Evolutionary conservation across 179 eudicot genomes (phyloP), one percentile per base, ranked within the genome.

Genomic region (Patellifolia procumbens): DNA sequence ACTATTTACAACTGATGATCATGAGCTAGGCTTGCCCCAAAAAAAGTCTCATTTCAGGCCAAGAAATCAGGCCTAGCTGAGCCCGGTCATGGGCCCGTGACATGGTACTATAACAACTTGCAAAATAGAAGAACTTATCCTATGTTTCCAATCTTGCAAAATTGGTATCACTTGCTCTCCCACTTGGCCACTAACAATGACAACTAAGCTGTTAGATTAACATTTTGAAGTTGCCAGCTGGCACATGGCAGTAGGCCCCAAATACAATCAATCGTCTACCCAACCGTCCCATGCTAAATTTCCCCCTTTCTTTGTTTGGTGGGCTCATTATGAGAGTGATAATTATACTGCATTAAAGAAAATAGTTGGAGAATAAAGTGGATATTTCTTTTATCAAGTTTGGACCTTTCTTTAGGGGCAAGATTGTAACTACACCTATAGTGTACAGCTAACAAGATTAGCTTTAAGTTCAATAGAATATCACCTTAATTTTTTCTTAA

Each of bases 271-370:
- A 9, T 70, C 28, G n/a, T 51, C 71, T 34, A 45, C 53, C 10
- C 53, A 43, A 67, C 34, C 10, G n/a, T 65, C 39, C 39, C 37
- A 29, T 32, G 3, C 19, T 63, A 26, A 13, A 61, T 5, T 3
- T 29, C 32, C 7, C 19, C 9, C 55, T 43, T n/a, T n/a, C n/a
- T n/a, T 68, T 68, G 55, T 51, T 70, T 49, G 74, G 74, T 51
- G 60, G 74, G 45, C 26, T 48, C 61, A 70, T 48, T 8, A 56
- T 56, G 31, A 9, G 5, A 51, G 7, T 5, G 4, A 15, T 15
- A 15, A 13, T 13, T 12, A 49, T 5, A 24, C n/a, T 19, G 22
- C 5, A 22, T 55, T 1, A 55, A 55, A 19, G 7, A 53, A 53
- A 1, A n/a, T n/a, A 39, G 32, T 42, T 39, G 34, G 7, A n/a